A percentile compares a stretch with the other conserved stretches of the same genome.
Evolutionary conservation across 768 basidiomycete species (phyloP).

Genomic region (Auriscalpium orientale): DNA sequence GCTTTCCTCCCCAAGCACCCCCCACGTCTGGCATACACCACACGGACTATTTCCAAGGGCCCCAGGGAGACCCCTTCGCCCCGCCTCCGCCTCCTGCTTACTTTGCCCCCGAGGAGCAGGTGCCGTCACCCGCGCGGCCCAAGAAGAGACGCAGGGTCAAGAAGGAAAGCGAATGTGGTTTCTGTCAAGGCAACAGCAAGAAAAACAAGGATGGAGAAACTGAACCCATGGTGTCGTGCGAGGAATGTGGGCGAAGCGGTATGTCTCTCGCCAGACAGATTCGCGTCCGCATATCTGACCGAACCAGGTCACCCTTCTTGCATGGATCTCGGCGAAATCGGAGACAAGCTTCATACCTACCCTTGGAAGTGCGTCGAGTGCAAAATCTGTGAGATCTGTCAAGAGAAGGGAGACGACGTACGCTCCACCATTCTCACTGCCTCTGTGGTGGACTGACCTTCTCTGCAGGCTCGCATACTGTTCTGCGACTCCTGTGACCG

Average conservation of each 20-base stretch:
- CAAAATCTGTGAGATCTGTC: slow-evolving; percentile 86
- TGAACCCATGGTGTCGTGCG: slow-evolving; percentile 74
- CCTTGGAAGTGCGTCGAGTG: slow-evolving; percentile 88
- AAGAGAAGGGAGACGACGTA: slow-evolving; percentile 83
- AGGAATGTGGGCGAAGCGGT: slow-evolving; percentile 82
- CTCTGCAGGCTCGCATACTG: slow-evolving; percentile 60
- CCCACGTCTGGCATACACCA: slow-evolving; percentile 17
- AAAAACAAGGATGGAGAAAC: slow-evolving; percentile 48
- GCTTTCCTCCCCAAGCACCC: slow-evolving; percentile 9
- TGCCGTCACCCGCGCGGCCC: slow-evolving; percentile 31
- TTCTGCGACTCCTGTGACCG: slow-evolving; percentile 95
- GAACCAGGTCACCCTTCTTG: slow-evolving; percentile 79
- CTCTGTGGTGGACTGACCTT: slow-evolving; percentile 15
- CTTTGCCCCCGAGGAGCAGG: slow-evolving; percentile 37
- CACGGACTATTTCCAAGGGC: slow-evolving; percentile 58
- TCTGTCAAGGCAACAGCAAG: slow-evolving; percentile 62
- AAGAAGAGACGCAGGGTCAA: slow-evolving; percentile 39
- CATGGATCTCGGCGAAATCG: slow-evolving; percentile 54
- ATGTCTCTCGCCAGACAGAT: slow-evolving; percentile 17
- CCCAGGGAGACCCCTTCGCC: slow-evolving; percentile 80
- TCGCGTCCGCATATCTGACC: slow-evolving; percentile 2
- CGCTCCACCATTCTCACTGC: slow-evolving; percentile 11
- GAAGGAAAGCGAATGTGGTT: slow-evolving; percentile 66
- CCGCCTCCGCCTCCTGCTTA: slow-evolving; percentile 50
- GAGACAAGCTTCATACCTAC: slow-evolving; percentile 59